Conservation (phyloP, 345 rosid species). For the Alliaria petiolata region DNA sequence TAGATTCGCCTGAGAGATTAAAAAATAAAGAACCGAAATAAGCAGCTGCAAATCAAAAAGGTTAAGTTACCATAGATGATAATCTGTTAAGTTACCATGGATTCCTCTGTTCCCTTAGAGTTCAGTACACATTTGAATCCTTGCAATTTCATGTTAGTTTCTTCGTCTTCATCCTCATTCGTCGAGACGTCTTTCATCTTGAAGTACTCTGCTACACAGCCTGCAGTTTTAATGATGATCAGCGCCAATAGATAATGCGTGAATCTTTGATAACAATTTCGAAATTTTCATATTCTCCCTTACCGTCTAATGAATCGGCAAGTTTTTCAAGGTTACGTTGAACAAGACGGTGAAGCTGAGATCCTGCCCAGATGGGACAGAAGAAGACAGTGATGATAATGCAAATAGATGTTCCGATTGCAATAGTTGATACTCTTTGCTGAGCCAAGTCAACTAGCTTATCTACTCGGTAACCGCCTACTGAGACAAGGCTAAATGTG, state of each 20-base stretch:
- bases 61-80: not conserved
- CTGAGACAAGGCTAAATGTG: slow-evolving; percentile 69
- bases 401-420: slow-evolving; percentile 61
- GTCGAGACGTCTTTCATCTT: slow-evolving; percentile 18
- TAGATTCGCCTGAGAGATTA: slow-evolving; percentile 45
- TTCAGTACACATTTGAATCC: slow-evolving; percentile 62
- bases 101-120: slow-evolving; percentile 71
- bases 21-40: not conserved
- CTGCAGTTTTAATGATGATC: slow-evolving; percentile 34
- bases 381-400: slow-evolving; percentile 48
- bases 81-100: slow-evolving; percentile 41
- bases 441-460: slow-evolving; percentile 51
- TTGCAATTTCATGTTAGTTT: slow-evolving; percentile 29
- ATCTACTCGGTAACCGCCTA: slow-evolving; percentile 61
- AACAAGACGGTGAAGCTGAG: slow-evolving; percentile 59
- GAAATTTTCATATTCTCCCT: not conserved
- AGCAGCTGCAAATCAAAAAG: not conserved
- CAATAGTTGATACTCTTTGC: slow-evolving; percentile 59
- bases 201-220: slow-evolving; percentile 48
- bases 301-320: slow-evolving; percentile 63
- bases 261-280: not conserved
- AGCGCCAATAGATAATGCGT: not conserved
- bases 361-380: slow-evolving; percentile 78
- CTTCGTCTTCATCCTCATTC: slow-evolving; percentile 28
- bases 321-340: slow-evolving; percentile 57